Evolutionary conservation across 306 rosid genomes (phyloP).

Genomic region (Rosa rugosa): DNA sequence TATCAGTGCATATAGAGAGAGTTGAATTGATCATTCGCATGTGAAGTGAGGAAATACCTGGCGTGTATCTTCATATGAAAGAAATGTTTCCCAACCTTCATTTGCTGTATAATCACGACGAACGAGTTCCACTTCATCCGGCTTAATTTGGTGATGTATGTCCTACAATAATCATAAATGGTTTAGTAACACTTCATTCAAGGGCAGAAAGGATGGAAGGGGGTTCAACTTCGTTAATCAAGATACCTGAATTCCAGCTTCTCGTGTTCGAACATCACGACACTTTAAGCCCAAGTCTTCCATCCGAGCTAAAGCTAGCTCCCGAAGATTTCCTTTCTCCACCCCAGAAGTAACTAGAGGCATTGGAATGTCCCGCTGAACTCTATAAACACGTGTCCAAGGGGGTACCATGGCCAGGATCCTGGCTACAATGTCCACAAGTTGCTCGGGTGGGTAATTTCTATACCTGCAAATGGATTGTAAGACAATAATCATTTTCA

Average conservation of each 20-base stretch:
- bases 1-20: not conserved
- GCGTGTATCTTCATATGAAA: constrained; percentile 86
- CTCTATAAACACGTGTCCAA: constrained; percentile 99
- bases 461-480: constrained; percentile 65
- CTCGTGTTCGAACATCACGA: constrained; percentile 95
- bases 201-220: not conserved
- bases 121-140: constrained; percentile 93
- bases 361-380: constrained; percentile 98
- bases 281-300: constrained; percentile 95
- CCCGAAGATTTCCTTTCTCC: constrained; percentile 95
- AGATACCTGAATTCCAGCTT: constrained; percentile 95
- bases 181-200: not conserved
- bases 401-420: constrained; percentile 98
- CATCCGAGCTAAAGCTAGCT: constrained; percentile 95
- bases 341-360: constrained; percentile 97
- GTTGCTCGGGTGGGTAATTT: constrained; percentile 97
- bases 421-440: constrained; percentile 93
- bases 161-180: constrained; percentile 45
- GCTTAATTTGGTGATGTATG: constrained; percentile 90
- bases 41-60: constrained; percentile 49
- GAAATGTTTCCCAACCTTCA: constrained; percentile 98
- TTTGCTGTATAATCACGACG: constrained; percentile 93
- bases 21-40: not conserved
- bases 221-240: not conserved
- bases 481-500: not conserved